phyloP scores from a whole-genome alignment of 202 grass and related monocot genomes.

The Panicum hallii region DNA sequence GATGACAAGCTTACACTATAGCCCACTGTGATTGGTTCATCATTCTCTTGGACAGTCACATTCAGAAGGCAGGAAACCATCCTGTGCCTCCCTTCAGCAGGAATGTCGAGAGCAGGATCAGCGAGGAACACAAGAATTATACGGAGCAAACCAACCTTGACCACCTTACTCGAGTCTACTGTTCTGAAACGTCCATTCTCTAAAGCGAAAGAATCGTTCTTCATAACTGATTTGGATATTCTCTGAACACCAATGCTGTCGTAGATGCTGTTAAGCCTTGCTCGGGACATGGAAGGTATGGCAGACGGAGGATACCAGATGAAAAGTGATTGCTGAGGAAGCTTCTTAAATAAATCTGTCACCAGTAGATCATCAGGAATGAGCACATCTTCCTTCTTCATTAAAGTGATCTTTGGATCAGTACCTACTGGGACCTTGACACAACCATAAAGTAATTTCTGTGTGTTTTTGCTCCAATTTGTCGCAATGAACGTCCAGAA shows the following conservation, averaged over 20 bases:
- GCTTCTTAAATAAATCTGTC: slow-evolving; percentile 59
- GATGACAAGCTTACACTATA: slow-evolving; percentile 55
- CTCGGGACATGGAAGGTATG: slow-evolving; percentile 35
- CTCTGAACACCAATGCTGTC: slow-evolving; percentile 46
- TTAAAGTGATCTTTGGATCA: slow-evolving; percentile 41
- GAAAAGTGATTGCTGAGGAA: slow-evolving; percentile 44
- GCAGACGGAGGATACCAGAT: slow-evolving; percentile 61
- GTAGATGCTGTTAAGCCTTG: slow-evolving; percentile 60
- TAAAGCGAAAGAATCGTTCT: slow-evolving; percentile 39
- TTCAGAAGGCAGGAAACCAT: slow-evolving; percentile 44
- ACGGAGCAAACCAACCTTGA: slow-evolving; percentile 50
- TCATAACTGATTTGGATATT: slow-evolving; percentile 59
- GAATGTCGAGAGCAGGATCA: slow-evolving; percentile 44
- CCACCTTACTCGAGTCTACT: slow-evolving; percentile 20
- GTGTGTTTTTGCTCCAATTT: slow-evolving; percentile 34
- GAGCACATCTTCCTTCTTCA: slow-evolving; percentile 54
- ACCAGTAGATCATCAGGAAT: slow-evolving; percentile 75
- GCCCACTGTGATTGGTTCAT: slow-evolving; percentile 50
- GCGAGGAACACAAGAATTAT: slow-evolving; percentile 56
- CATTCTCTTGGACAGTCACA: slow-evolving; percentile 51
- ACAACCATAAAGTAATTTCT: slow-evolving; percentile 44
- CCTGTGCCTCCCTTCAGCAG: slow-evolving; percentile 38
- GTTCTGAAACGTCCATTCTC: slow-evolving; percentile 7
- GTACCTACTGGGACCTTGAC: slow-evolving; percentile 56
- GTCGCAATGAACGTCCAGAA: slow-evolving; percentile 66